A percentile compares a stretch with the other conserved stretches of the same genome.
These are phyloP conservation scores for Durotheca rogersii DNA, from an alignment of 495 filamentous ascomycete genomes.

Conservation along the genomic window DNA sequence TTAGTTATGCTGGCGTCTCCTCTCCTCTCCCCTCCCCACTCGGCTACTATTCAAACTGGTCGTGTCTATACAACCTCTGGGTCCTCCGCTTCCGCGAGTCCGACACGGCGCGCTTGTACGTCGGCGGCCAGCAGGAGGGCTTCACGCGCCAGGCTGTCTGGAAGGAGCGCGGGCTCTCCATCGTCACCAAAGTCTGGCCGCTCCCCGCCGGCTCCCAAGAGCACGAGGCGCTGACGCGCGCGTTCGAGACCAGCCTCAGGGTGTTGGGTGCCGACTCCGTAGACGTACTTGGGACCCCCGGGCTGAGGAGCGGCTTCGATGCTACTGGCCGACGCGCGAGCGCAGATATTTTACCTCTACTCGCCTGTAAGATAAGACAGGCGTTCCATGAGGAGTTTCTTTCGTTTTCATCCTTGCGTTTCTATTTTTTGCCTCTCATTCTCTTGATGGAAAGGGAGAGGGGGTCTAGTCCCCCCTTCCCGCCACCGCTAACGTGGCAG, in stretches of 20 bases:
- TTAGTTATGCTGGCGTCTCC: no score
- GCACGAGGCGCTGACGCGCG: slow-evolving; percentile 25
- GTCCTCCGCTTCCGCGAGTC: slow-evolving; percentile 65
- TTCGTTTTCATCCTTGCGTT: no score
- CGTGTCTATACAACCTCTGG: slow-evolving; percentile 62
- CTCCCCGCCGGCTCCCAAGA: slow-evolving; percentile 31
- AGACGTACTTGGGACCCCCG: slow-evolving; percentile 55
- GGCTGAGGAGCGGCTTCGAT: no score
- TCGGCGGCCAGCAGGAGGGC: slow-evolving; percentile 70
- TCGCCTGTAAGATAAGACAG: slow-evolving; percentile 52
- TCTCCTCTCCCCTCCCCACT: no score
- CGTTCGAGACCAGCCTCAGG: slow-evolving; percentile 62
- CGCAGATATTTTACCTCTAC: slow-evolving; percentile 74
- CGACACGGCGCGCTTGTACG: slow-evolving; percentile 70
- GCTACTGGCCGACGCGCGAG: no score
- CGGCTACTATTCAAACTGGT: no score
- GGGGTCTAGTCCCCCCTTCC: no score
- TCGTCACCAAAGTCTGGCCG: slow-evolving; percentile 68
- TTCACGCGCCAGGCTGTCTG: slow-evolving; percentile 71
- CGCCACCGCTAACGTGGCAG: no score
- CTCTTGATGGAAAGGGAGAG: no score
- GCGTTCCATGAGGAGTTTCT: no score
- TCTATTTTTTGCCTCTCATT: no score
- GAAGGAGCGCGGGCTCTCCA: slow-evolving; percentile 69
- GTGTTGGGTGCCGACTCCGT: slow-evolving; percentile 71